Evolutionary conservation across 768 basidiomycete species (phyloP), one percentile per base, ranked within the genome.

Genomic region (Mycena rebaudengoi): DNA sequence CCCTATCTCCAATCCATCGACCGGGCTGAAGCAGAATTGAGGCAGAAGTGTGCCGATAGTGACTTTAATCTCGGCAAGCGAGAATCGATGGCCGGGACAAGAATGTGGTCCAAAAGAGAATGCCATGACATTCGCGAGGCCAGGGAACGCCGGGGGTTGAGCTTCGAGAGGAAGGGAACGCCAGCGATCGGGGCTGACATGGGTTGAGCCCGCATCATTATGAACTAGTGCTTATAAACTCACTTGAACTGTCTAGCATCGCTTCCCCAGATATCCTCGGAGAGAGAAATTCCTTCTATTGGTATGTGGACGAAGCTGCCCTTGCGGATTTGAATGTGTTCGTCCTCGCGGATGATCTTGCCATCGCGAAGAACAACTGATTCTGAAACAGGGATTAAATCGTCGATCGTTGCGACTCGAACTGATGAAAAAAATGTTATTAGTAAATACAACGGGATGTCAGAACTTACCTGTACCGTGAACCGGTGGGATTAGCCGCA

Each of bases 301-400:
- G 87, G 86, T 37, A 88, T 80, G 60, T 88, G 86, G 13, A 89
- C 76, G 61, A 82, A 85, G 63, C 81, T 83, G 8, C 86, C 86
- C 64, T 86, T 86, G 49, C 80, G 78, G 58, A 89, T 85, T 35
- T 70, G 76, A 40, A 85, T 77, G 52, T 73, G 71, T 23, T 70
- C 79, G 32, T 77, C 77, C 23, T 74, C 72, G n/a, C 74, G 70
- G 20, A 82, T 55, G 23, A 77, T 58, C 0, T 75, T 76, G 37
- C 83, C 83, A 61, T 82, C 77, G 14, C 73, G 72, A 40, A 83
- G 73, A n/a, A 74, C 70, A 26, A 86, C 73, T 5, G 81, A 82
- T 48, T 80, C 73, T 0, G 83, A 83, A 44, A 86, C 69, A 1
- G 87, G 88, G 29, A 91, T 85, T 21, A 77, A 62, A 65, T 88